These are phyloP conservation scores for Hemileccinum rubropunctum DNA, from an alignment of 768 basidiomycete genomes.

Conservation along the genomic window DNA sequence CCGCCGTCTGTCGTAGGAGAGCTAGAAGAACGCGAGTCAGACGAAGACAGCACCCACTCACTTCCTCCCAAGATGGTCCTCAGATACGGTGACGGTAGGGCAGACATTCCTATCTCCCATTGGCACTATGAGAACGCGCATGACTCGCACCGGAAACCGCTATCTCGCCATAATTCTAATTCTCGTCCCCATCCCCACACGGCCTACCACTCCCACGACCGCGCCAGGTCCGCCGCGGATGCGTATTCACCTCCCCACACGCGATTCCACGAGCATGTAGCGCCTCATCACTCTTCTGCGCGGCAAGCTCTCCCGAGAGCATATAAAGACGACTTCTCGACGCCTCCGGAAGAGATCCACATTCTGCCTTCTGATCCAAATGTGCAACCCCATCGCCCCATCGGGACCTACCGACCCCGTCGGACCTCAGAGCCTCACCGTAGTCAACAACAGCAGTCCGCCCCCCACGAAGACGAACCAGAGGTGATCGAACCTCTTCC, in stretches of 20 bases:
- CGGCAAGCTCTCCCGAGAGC: conserved; percentile 22
- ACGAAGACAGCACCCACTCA: conserved; percentile 41
- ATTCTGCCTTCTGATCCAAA: conserved; percentile 52
- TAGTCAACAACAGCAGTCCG: conserved; percentile 17
- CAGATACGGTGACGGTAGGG: conserved; percentile 61
- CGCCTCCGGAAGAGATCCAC: conserved; percentile 59
- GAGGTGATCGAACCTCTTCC: conserved; percentile 35
- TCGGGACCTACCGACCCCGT: conserved; percentile 31
- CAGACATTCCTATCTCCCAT: conserved; percentile 61
- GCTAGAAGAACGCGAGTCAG: conserved; percentile 39
- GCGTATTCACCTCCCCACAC: conserved; percentile 30
- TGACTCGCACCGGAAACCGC: conserved; percentile 2
- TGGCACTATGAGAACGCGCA: conserved; percentile 30
- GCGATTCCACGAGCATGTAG: conserved; percentile 25
- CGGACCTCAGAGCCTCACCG: conserved; percentile 29
- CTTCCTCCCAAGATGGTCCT: conserved; percentile 72
- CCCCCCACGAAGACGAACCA: conserved; percentile 22
- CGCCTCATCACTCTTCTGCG: conserved; percentile 5
- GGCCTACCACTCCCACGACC: conserved; percentile 34
- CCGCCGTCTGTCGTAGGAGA: conserved; percentile 47
- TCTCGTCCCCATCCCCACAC: conserved; percentile 28
- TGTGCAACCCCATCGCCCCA: conserved; percentile 31
- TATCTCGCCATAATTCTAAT: conserved; percentile 23
- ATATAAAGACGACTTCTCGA: conserved; percentile 18
- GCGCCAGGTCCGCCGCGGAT: conserved; percentile 37